Percentiles rank a stretch among this genome's conserved stretches.
These are phyloP conservation scores for Boletales sp. DNA, from an alignment of 768 basidiomycete species.

Conservation along the genomic window DNA sequence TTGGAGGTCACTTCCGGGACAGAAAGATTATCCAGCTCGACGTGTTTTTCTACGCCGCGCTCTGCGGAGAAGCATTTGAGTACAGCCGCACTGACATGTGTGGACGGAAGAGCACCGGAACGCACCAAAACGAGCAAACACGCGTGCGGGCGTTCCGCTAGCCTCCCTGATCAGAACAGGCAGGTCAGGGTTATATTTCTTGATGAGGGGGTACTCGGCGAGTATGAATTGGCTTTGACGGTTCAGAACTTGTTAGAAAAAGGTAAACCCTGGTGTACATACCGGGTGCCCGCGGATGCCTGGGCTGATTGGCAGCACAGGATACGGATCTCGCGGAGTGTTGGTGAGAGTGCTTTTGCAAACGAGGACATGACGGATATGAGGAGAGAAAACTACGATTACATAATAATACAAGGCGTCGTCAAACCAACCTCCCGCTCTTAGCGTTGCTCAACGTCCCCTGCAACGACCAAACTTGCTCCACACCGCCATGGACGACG, in stretches of 20 bases:
- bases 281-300: conserved; percentile 81
- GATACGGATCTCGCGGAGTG: conserved; percentile 76
- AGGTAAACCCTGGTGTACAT: conserved; percentile 18
- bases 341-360: conserved; percentile 71
- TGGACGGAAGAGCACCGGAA: conserved; percentile 8
- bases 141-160: conserved; percentile 71
- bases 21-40: conserved; percentile 74
- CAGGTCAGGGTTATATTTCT: conserved; percentile 83
- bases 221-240: conserved; percentile 71
- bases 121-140: conserved; percentile 85
- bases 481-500: conserved; percentile 46
- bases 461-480: conserved; percentile 3
- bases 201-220: conserved; percentile 69
- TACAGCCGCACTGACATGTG: conserved; percentile 10
- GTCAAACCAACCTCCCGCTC: conserved; percentile 8
- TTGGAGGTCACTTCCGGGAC: conserved; percentile 68
- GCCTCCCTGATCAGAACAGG: conserved; percentile 82
- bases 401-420: conserved; percentile 24
- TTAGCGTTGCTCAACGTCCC: conserved; percentile 18
- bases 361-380: conserved; percentile 53
- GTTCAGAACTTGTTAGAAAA: background rate
- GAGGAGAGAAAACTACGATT: conserved; percentile 9
- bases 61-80: conserved; percentile 43
- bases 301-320: conserved; percentile 74
- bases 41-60: conserved; percentile 75